These are phyloP conservation scores for Chrysanthemum makinoi DNA, from an alignment of 129 eudicot genomes.

Conservation along the genomic window DNA sequence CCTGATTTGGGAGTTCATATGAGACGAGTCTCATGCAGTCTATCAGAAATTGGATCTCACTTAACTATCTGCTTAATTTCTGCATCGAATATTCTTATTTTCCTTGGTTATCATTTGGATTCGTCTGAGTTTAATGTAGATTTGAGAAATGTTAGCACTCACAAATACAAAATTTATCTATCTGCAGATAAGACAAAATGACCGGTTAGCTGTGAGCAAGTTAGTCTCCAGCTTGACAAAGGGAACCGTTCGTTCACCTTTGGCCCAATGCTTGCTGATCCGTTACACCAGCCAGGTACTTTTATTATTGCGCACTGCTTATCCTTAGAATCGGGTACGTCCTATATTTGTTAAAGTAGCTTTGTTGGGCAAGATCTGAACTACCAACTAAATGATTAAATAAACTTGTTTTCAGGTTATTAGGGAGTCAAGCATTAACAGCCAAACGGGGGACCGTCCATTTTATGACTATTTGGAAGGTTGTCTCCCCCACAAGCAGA, in stretches of 20 bases:
- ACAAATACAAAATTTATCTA: slow-evolving; percentile 2
- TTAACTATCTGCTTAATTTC: background rate
- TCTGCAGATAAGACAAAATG: slow-evolving; percentile 89
- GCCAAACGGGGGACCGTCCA: slow-evolving; percentile 88
- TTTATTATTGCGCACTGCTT: background rate
- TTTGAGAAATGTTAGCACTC: background rate
- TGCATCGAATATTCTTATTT: too few species aligned
- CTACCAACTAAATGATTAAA: background rate
- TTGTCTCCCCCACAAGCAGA: slow-evolving; percentile 97
- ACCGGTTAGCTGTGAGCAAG: slow-evolving; percentile 93
- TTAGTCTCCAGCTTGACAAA: slow-evolving; percentile 92
- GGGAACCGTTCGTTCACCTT: slow-evolving; percentile 92
- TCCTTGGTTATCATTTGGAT: slow-evolving; percentile 6
- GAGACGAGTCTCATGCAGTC: background rate
- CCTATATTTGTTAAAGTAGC: background rate
- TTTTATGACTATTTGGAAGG: slow-evolving; percentile 95
- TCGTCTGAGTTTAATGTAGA: background rate
- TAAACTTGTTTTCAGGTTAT: slow-evolving; percentile 55
- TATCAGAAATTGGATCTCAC: background rate
- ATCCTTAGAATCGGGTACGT: slow-evolving; percentile 33
- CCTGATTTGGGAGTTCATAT: background rate
- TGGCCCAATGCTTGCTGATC: slow-evolving; percentile 93
- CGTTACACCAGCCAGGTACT: slow-evolving; percentile 88
- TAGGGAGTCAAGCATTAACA: slow-evolving; percentile 70
- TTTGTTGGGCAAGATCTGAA: slow-evolving; percentile 1